Evolutionary conservation across 148 eudicot genomes (phyloP).

Genomic region (Fagopyrum homotropicum): DNA sequence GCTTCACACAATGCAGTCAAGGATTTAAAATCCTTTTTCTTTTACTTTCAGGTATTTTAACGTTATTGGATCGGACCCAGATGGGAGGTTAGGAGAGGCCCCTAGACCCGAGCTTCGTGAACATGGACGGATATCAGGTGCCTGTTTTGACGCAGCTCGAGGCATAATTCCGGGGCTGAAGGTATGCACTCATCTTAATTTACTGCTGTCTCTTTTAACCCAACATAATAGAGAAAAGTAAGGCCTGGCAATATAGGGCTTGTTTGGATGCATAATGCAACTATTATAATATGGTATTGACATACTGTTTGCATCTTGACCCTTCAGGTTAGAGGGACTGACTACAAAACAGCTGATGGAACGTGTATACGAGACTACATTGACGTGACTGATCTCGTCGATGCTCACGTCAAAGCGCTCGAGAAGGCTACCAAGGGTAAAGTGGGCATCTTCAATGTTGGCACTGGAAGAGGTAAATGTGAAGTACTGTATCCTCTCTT

Average conservation of each 20-base stretch:
- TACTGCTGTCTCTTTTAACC: not conserved
- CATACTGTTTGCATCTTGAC: conserved; percentile 2
- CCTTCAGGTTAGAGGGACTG: conserved; percentile 75
- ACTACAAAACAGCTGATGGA: conserved; percentile 81
- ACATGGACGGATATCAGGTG: conserved; percentile 95
- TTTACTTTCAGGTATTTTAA: conserved; percentile 69
- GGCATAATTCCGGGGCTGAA: conserved; percentile 73
- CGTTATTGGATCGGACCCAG: conserved; percentile 95
- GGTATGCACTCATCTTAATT: conserved; percentile 28
- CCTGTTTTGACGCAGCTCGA: conserved; percentile 98
- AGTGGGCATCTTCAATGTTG: conserved; percentile 94
- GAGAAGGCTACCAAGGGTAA: conserved; percentile 69
- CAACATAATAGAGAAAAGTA: not conserved
- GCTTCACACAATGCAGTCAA: not conserved
- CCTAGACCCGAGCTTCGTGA: conserved; percentile 89
- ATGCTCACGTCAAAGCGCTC: conserved; percentile 95
- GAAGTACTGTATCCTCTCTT: not conserved
- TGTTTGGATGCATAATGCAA: too few species aligned
- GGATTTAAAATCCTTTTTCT: not conserved
- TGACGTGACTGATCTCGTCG: conserved; percentile 93
- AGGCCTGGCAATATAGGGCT: not conserved
- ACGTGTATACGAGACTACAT: conserved; percentile 89
- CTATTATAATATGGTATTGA: too few species aligned
- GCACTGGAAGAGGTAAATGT: conserved; percentile 77
- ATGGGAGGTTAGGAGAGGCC: conserved; percentile 95